Conservation (phyloP, 2,329 filamentous ascomycete species). For the Aspergillus glaucus region DNA sequence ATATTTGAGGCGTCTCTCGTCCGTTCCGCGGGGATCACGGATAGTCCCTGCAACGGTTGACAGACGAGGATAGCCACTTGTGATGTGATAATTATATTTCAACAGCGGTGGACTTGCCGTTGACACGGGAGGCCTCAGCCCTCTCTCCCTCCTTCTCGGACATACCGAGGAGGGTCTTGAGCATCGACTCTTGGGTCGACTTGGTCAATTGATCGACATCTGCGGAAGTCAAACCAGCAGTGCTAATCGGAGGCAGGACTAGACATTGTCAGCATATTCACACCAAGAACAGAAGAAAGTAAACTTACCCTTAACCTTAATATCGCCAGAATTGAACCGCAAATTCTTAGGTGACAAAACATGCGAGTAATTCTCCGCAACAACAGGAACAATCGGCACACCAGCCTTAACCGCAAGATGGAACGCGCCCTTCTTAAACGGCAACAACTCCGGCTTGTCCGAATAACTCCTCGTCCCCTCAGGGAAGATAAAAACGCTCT, state of each 20-base stretch:
- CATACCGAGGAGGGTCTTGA: constrained; percentile 50
- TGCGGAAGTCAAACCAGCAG: constrained; percentile 61
- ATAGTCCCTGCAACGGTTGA: neutral
- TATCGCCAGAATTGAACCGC: constrained; percentile 60
- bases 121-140: constrained; percentile 12
- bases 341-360: constrained; percentile 59
- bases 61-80: neutral
- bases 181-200: constrained; percentile 67
- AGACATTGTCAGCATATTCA: constrained; percentile 4
- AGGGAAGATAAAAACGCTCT: constrained; percentile 53
- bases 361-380: constrained; percentile 73
- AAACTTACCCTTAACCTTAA: constrained; percentile 65
- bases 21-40: neutral
- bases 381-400: constrained; percentile 84
- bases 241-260: constrained; percentile 78
- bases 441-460: constrained; percentile 70
- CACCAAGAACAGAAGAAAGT: neutral
- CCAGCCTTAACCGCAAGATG: constrained; percentile 91
- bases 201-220: constrained; percentile 71
- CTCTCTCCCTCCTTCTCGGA: constrained; percentile 21
- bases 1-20: neutral
- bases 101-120: constrained; percentile 26
- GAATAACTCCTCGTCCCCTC: constrained; percentile 92
- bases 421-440: constrained; percentile 99
- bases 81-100: constrained; percentile 27